Conservation (phyloP, 2,329 filamentous ascomycete species). For the Stagonosporopsis vannaccii region DNA sequence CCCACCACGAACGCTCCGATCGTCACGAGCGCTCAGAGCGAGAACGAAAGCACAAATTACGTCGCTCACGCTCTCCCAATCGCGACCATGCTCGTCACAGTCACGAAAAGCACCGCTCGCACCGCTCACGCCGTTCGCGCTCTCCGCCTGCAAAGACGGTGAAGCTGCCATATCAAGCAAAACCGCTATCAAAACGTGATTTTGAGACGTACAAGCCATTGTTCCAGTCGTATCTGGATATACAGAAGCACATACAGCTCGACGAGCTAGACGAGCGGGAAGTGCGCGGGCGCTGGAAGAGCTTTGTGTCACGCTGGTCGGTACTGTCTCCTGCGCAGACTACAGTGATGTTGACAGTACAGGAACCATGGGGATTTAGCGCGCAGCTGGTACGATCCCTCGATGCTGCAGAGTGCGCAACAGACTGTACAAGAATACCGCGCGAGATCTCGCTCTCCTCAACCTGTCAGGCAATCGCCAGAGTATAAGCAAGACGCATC, state of each 20-base stretch:
- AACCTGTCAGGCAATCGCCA: constrained; percentile 29
- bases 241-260: constrained; percentile 81
- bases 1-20: constrained; percentile 1
- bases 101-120: constrained; percentile 29
- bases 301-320: constrained; percentile 87
- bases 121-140: constrained; percentile 35
- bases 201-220: constrained; percentile 71
- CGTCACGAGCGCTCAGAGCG: constrained; percentile 8
- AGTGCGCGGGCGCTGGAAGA: constrained; percentile 86
- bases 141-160: constrained; percentile 37
- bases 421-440: constrained; percentile 37
- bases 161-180: constrained; percentile 69
- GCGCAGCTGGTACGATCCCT: constrained; percentile 92
- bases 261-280: constrained; percentile 77
- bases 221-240: constrained; percentile 83
- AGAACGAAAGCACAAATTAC: constrained; percentile 45
- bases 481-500: constrained; percentile 19
- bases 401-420: constrained; percentile 66
- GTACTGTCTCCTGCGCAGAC: constrained; percentile 16
- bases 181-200: constrained; percentile 72
- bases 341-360: constrained; percentile 8
- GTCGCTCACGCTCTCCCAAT: constrained; percentile 43
- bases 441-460: constrained; percentile 16
- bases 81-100: constrained; percentile 32
- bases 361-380: constrained; percentile 87